These are phyloP conservation scores for Mediolabrus comicus DNA, from an alignment of 108 stramenopile genomes.

Conservation along the genomic window DNA sequence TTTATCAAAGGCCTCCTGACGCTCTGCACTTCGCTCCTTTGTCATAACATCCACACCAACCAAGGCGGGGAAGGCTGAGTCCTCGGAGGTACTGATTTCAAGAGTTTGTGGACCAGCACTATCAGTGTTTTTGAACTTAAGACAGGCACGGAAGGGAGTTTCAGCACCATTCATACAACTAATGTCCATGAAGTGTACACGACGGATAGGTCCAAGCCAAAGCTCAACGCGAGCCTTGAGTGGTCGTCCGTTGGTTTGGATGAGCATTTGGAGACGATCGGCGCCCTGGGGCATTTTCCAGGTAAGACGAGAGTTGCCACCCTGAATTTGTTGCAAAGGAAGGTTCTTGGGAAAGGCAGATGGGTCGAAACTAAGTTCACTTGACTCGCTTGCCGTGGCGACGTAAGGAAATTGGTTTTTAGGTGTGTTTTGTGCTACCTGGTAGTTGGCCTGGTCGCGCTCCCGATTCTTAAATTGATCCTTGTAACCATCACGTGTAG, in stretches of 20 bases:
- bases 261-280: constrained; percentile 52
- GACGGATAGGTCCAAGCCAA: constrained; percentile 73
- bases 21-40: constrained; percentile 53
- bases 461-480: constrained; percentile 8
- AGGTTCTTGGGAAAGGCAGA: constrained; percentile 58
- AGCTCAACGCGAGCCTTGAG: constrained; percentile 63
- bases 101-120: constrained; percentile 50
- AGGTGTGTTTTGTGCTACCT: constrained; percentile 3
- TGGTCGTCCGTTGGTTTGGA: constrained; percentile 68
- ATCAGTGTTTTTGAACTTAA: constrained; percentile 70
- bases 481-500: neutral
- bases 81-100: constrained; percentile 55
- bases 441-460: constrained; percentile 29
- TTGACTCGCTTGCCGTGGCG: constrained; percentile 16
- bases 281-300: constrained; percentile 65
- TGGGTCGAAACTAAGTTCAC: constrained; percentile 36
- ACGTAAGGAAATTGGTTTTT: constrained; percentile 35
- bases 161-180: constrained; percentile 59
- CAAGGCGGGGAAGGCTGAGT: constrained; percentile 57
- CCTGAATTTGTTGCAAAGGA: constrained; percentile 62
- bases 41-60: constrained; percentile 62
- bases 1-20: constrained; percentile 50
- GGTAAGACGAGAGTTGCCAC: constrained; percentile 64
- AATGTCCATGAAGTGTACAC: constrained; percentile 59
- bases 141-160: constrained; percentile 57